A percentile compares a stretch with the other conserved stretches of the same genome.
These are phyloP conservation scores for Zalerion maritima DNA, from an alignment of 495 filamentous ascomycete genomes.

Conservation along the genomic window DNA sequence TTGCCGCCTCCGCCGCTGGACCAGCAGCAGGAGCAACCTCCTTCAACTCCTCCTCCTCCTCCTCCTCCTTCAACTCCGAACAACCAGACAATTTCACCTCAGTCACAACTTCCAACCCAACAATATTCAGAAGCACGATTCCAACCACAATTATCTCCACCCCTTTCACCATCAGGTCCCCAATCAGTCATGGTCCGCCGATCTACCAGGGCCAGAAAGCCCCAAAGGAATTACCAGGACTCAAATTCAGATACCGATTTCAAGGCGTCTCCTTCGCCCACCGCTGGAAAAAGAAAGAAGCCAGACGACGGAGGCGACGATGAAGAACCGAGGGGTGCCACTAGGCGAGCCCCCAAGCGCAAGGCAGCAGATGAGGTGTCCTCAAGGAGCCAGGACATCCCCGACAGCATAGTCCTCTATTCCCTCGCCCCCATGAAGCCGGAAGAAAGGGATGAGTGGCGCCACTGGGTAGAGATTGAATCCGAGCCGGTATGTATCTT, in stretches of 20 bases:
- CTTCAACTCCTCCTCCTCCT: no score
- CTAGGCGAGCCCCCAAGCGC: conserved; percentile 25
- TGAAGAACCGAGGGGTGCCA: no score
- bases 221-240: conserved; percentile 12
- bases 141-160: no score
- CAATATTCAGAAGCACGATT: no score
- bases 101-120: no score
- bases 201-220: conserved; percentile 19
- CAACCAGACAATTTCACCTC: no score
- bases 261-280: conserved; percentile 1
- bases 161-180: no score
- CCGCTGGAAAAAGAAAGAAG: background rate
- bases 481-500: conserved; percentile 61
- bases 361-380: conserved; percentile 18
- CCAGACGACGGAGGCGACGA: background rate
- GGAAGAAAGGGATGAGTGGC: conserved; percentile 31
- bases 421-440: conserved; percentile 20
- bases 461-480: conserved; percentile 76
- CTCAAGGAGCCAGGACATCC: conserved; percentile 14
- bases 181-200: conserved; percentile 9
- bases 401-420: conserved; percentile 19
- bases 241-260: conserved; percentile 6
- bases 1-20: no score
- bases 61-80: no score
- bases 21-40: no score